Evolutionary conservation across 306 rosid genomes (phyloP), one percentile per base, ranked within the genome.

Genomic region (Glycine latifolia): DNA sequence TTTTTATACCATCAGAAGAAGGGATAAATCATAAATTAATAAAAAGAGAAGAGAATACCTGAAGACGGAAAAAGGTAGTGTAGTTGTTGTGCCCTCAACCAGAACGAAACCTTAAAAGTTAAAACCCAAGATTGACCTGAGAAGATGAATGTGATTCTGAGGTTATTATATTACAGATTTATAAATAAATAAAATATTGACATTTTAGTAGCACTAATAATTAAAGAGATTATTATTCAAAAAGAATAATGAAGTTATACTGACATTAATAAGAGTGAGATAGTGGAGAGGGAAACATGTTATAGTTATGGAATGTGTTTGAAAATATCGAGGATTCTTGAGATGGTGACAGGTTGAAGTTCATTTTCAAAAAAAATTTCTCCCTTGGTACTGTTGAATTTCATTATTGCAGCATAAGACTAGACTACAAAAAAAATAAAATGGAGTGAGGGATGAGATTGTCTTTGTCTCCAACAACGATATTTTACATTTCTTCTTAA

Each of bases 41-140:
- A 58, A 13, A 17, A 46, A 26, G 59, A 33, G 15, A 47, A 60
- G 41, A 71, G 56, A 63, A 76, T 86, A 91, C 92, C 89, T 84
- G 82, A 84, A 84, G 81, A 78, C 76, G 79, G 52, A 80, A 46
- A 68, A 68, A 44, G 55, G 37, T 17, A 46, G 33, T 7, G n/a
- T 15, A 16, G 73, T 8, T 4, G 39, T 52, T 49, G 16, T 44
- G 79, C 60, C 20, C 55, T 11, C 15, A 48, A 61, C 10, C 8
- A 50, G 84, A 85, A 67, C 52, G 55, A 74, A 79, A 62, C 67
- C 73, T 60, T 47, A 44, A 69, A 67, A 67, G 71, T 60, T 47
- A 44, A 69, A 67, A 67, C 54, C 20, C 49, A 16, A 14, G 14
- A 82, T 52, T 75, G 47, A 70, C 14, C 74, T 10, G 41, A 85